Evolutionary conservation across 169 alveolate genomes (phyloP).

Genomic region (Babesia ovata): DNA sequence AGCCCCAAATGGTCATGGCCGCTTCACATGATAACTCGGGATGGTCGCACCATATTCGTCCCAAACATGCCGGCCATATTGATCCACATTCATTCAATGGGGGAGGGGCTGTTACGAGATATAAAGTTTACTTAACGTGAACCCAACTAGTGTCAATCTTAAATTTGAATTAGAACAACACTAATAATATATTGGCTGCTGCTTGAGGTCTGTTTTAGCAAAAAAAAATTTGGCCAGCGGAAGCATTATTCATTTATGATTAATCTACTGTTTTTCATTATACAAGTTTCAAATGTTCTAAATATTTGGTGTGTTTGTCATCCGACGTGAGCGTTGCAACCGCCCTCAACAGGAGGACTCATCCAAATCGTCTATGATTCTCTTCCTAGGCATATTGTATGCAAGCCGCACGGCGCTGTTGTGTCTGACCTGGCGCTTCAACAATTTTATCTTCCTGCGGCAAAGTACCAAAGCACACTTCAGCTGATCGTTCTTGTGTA

Average conservation of each 20-base stretch:
- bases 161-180: background rate
- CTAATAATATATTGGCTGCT: background rate
- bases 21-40: background rate
- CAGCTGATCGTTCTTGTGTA: background rate
- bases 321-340: too few species aligned
- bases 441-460: background rate
- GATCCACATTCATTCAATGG: constrained; percentile 1
- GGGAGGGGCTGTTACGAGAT: constrained; percentile 6
- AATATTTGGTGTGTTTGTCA: too few species aligned
- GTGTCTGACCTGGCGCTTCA: background rate
- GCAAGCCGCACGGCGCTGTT: background rate
- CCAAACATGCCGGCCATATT: constrained; percentile 13
- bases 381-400: too few species aligned
- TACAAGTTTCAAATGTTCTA: too few species aligned
- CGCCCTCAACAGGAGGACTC: too few species aligned
- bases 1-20: constrained; percentile 2
- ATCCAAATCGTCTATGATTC: too few species aligned
- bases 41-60: background rate
- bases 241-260: too few species aligned
- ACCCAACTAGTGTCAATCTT: background rate
- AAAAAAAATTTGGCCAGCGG: too few species aligned
- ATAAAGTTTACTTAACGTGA: background rate
- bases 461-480: background rate
- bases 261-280: too few species aligned
- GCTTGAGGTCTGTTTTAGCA: background rate